Percentiles rank a stretch among this genome's conserved stretches.
These are phyloP conservation scores for Xylariales sp. DNA, from an alignment of 2,329 filamentous ascomycete genomes.

Conservation along the genomic window DNA sequence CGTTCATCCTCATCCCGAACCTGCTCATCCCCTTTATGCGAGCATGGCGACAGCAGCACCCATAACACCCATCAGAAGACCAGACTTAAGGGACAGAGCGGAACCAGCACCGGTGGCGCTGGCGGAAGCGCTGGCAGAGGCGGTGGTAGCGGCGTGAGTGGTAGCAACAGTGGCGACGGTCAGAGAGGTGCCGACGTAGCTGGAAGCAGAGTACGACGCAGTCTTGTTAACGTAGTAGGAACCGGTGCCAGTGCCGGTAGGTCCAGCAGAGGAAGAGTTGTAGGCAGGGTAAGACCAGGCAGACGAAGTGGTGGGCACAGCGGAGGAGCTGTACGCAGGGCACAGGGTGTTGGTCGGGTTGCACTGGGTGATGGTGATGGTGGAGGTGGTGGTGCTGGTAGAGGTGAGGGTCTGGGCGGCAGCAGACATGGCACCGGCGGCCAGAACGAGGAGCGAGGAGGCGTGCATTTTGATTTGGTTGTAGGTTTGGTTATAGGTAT, in stretches of 20 bases:
- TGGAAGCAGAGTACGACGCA: background rate
- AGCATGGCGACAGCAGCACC: slow-evolving; percentile 5
- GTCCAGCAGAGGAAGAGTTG: background rate
- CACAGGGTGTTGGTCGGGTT: slow-evolving; percentile 8
- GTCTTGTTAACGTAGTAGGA: slow-evolving; percentile 1
- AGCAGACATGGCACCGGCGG: slow-evolving; percentile 1
- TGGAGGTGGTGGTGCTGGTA: slow-evolving; percentile 1
- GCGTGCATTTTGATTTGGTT: slow-evolving; percentile 7
- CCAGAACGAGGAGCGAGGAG: slow-evolving; percentile 6
- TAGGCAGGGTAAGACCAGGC: background rate
- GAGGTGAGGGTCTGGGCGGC: slow-evolving; percentile 1
- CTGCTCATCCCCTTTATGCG: slow-evolving; percentile 1
- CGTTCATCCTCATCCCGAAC: background rate
- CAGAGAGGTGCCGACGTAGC: background rate
- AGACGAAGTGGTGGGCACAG: background rate
- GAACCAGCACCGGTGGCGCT: slow-evolving; percentile 1
- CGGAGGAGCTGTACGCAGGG: slow-evolving; percentile 4
- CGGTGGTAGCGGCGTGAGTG: background rate
- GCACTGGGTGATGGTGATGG: slow-evolving; percentile 6
- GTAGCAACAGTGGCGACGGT: slow-evolving; percentile 1
- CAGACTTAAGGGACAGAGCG: background rate
- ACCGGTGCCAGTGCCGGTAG: slow-evolving; percentile 5
- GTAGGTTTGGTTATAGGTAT: no score
- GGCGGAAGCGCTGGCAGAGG: slow-evolving; percentile 1
- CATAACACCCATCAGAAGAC: slow-evolving; percentile 5